Conservation (phyloP, 2,329 filamentous ascomycete species). For the Proliferodiscus dingleyae region DNA sequence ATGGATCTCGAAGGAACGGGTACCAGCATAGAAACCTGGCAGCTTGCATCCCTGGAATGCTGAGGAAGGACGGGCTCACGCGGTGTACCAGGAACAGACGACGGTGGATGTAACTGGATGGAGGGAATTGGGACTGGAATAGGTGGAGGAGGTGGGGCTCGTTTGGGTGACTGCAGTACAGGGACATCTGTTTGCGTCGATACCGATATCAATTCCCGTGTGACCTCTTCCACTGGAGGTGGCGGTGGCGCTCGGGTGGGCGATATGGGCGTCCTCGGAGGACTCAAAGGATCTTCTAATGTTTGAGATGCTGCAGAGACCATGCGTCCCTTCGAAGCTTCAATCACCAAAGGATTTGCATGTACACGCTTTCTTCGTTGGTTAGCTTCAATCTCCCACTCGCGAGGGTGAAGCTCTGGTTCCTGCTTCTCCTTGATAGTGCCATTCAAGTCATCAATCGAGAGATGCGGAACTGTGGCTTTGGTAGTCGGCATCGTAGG, state of each 20-base stretch:
- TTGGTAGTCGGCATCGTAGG: constrained; percentile 36
- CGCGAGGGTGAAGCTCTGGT: constrained; percentile 33
- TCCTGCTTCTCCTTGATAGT: constrained; percentile 30
- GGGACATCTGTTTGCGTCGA: constrained; percentile 57
- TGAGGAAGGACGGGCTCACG: constrained; percentile 71
- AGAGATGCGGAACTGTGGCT: constrained; percentile 41
- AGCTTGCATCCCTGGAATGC: constrained; percentile 74
- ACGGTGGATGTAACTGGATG: constrained; percentile 87
- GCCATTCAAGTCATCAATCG: constrained; percentile 10
- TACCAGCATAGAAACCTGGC: constrained; percentile 63
- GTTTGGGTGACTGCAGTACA: constrained; percentile 18
- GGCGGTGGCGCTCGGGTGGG: constrained; percentile 41
- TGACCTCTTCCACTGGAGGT: constrained; percentile 31
- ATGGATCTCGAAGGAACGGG: constrained; percentile 39
- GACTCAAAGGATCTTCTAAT: constrained; percentile 56
- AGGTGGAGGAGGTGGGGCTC: constrained; percentile 34
- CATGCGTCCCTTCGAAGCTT: constrained; percentile 47
- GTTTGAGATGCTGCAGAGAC: constrained; percentile 63
- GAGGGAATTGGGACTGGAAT: constrained; percentile 67
- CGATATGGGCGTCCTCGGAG: constrained; percentile 59
- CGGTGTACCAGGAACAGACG: constrained; percentile 76
- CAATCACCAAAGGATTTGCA: constrained; percentile 45
- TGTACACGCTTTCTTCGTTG: constrained; percentile 67
- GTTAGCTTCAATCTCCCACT: constrained; percentile 65
- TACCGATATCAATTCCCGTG: constrained; percentile 45